Base-by-base conservation (phyloP, 257 asterid species). In the Nicotiana tabacum region DNA sequence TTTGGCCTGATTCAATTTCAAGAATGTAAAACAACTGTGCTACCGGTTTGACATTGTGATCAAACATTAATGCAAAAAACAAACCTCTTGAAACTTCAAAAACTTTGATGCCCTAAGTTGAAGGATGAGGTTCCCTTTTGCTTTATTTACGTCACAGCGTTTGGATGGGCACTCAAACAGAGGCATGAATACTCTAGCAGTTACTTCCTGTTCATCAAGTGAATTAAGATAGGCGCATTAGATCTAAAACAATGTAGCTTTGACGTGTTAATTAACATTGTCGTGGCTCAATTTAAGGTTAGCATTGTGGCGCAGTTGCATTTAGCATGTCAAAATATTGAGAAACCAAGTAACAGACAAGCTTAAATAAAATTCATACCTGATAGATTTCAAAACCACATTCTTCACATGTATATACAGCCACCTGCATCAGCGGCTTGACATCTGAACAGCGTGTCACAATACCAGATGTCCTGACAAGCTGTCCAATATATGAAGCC, bases 371-470 rank as follows among this genome's bases (percentile, higher is more conserved):
- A 58, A 67, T 4, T 17, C 33, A 65, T 65, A 96, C 99, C 99
- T 96, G 99, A 84, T 94, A 96, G 78, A 96, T 96, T 87, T 94
- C 99, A 84, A 94, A 94, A 81, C 98, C 99, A 81, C 99, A 96
- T 88, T 91, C 97, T 89, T 96, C 99, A 57, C 99, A 96, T 29
- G 98, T 96, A 83, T 96, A 96, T 57, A 96, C 98, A 85, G 98
- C 98, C 77, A 94, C 98, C 90, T 94, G 98, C 97, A 94, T 94
- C 81, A 96, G 85, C 37, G 99, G 98, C 86, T 96, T 96, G 86
- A 96, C 98, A 82, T 94, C 98, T 0, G 98, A 96, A 80, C 98
- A 94, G 10, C 99, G 98, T 1, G 97, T 96, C 81, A 96, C 98
- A 74, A 96, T 94, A 77, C 99, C 99, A 77, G 99, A 93, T 88